Evolutionary conservation across 2,329 filamentous ascomycete species (phyloP), one percentile per base, ranked within the genome.

Genomic region (Fusarium tanahbumbuense): DNA sequence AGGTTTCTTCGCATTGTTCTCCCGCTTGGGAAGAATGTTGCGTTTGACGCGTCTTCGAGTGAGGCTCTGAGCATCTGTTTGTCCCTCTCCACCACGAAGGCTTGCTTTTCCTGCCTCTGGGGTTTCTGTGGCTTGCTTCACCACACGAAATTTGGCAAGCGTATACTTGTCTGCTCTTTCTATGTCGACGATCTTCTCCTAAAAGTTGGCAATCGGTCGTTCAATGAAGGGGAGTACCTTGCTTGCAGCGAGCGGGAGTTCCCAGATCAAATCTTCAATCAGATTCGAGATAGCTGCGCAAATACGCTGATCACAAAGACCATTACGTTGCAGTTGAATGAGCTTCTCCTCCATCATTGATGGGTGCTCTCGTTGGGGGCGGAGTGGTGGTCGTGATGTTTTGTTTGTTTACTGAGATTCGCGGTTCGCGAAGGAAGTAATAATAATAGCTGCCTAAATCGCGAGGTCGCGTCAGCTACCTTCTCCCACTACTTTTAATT

Each of bases 371-470:
- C 10, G 3, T 37, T 18, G 34, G 34, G 5, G 0, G 18, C 1
- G 34, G 5, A 37, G 34, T 12, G 34, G 2, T 0, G 34, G 9
- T n/a, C 6, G 9, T 37, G 34, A 37, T 37, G 34, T 37, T n/a
- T 37, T n/a, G 34, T n/a, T 37, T 37, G 18, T 37, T 37, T 37
- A 37, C 6, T n/a, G 34, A 2, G 0, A n/a, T 7, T 37, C 18
- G 18, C 18, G 34, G 18, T 37, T 12, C 1, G 1, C 1, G 6
- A 10, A 37, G 34, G 4, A 7, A 2, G 10, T 2, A 37, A 37
- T 37, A n/a, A 37, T 3, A 37, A n/a, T 4, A 4, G 18, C 34
- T 37, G 34, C 34, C 34, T 37, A 37, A 37, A 37, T 37, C 4
- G 2, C 34, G 34, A 1, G 34, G 10, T 10, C 18, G 34, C 34